phyloP scores from a whole-genome alignment of 352 stramenopile genomes.

The Phytophthora quininea region DNA sequence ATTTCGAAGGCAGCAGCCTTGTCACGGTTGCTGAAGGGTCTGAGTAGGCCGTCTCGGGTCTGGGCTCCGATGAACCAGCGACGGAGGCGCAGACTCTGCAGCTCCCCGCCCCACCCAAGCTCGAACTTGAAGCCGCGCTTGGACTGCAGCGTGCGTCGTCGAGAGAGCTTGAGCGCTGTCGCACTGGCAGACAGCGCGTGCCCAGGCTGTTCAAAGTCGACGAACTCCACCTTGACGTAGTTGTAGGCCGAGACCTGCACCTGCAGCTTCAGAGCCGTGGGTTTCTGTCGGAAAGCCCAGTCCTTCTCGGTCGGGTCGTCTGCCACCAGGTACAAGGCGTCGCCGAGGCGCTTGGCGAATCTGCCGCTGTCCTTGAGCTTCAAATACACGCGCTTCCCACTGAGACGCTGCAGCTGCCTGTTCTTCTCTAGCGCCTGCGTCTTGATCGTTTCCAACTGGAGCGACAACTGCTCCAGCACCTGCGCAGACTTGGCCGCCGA shows the following conservation, averaged over 20 bases:
- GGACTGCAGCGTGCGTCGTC: slow-evolving; percentile 52
- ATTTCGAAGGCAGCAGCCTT: slow-evolving; percentile 64
- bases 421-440: slow-evolving; percentile 39
- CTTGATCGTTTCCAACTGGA: slow-evolving; percentile 40
- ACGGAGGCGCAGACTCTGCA: slow-evolving; percentile 70
- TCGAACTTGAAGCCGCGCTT: slow-evolving; percentile 76
- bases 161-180: slow-evolving; percentile 56
- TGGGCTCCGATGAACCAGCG: slow-evolving; percentile 76
- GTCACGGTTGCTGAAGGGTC: slow-evolving; percentile 66
- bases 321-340: slow-evolving; percentile 56
- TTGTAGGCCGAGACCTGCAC: slow-evolving; percentile 58
- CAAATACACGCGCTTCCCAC: slow-evolving; percentile 66
- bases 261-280: slow-evolving; percentile 52
- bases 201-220: slow-evolving; percentile 41
- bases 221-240: slow-evolving; percentile 57
- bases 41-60: slow-evolving; percentile 65
- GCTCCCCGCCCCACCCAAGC: slow-evolving; percentile 64
- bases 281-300: slow-evolving; percentile 62
- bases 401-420: slow-evolving; percentile 33
- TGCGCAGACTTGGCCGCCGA: slow-evolving; percentile 36
- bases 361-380: slow-evolving; percentile 36
- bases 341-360: slow-evolving; percentile 64
- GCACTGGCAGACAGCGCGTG: slow-evolving; percentile 62
- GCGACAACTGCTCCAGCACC: slow-evolving; percentile 39
- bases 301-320: slow-evolving; percentile 69